Percentiles rank a stretch among this genome's conserved stretches.
Evolutionary conservation across 2,329 filamentous ascomycete genomes (phyloP).

Genomic region (Chalaropsis ovoidea): DNA sequence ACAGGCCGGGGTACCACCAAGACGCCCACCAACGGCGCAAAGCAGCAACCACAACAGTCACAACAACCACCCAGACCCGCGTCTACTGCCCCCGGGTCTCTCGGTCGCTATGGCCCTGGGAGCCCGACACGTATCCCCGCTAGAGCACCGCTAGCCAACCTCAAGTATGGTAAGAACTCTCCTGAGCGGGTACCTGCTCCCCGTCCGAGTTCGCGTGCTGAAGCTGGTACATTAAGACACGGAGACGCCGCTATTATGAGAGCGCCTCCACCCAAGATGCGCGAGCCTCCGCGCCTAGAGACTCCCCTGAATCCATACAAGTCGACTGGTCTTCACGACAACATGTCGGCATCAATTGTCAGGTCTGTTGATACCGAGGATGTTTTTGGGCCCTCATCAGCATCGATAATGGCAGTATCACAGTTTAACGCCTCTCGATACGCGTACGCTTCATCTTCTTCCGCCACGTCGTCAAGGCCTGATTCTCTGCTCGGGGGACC

Average conservation of each 20-base stretch:
- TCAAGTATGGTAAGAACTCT: conserved; percentile 66
- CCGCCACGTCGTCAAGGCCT: conserved; percentile 18
- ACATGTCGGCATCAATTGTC: conserved; percentile 39
- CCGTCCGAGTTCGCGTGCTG: conserved; percentile 34
- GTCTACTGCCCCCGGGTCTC: conserved; percentile 27
- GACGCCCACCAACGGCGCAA: conserved; percentile 40
- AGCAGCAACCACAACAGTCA: conserved; percentile 32
- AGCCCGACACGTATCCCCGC: conserved; percentile 62
- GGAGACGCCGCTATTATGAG: conserved; percentile 46
- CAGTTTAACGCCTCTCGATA: conserved; percentile 35
- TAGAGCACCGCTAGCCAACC: conserved; percentile 57
- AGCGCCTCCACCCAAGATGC: conserved; percentile 84
- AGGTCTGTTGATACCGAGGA: conserved; percentile 65
- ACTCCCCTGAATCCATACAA: conserved; percentile 42
- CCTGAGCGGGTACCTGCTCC: conserved; percentile 54
- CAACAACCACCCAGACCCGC: conserved; percentile 28
- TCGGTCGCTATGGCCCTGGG: conserved; percentile 27
- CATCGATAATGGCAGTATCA: conserved; percentile 13
- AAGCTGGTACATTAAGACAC: conserved; percentile 39
- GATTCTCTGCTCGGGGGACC: conserved; percentile 29
- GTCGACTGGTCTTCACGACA: conserved; percentile 33
- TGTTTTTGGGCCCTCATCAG: conserved; percentile 40
- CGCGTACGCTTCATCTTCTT: conserved; percentile 36
- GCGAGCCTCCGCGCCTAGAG: conserved; percentile 52
- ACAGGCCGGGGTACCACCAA: conserved; percentile 40